These are phyloP conservation scores for Diaporthe australafricana DNA, from an alignment of 2,329 filamentous ascomycete genomes.

Conservation along the genomic window DNA sequence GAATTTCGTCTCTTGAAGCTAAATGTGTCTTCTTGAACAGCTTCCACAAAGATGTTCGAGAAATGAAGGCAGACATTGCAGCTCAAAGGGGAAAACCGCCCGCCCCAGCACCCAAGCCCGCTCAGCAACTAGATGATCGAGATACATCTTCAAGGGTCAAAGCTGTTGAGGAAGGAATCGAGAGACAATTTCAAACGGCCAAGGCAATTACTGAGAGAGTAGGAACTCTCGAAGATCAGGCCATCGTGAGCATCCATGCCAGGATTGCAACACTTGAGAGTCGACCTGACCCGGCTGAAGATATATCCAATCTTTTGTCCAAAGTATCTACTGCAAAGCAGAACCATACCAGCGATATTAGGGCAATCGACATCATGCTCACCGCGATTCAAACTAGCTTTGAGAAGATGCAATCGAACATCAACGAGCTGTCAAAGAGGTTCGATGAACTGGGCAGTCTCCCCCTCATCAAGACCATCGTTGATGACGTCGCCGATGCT, in stretches of 20 bases:
- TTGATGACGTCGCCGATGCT: not conserved
- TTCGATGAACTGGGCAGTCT: not conserved
- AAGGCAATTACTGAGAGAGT: not conserved
- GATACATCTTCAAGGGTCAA: not conserved
- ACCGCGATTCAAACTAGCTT: not conserved
- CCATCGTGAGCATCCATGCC: not conserved
- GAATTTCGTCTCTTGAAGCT: not conserved
- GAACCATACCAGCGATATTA: not conserved
- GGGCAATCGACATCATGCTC: not conserved
- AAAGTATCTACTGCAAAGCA: not conserved
- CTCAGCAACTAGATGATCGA: not conserved
- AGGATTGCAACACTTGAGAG: conserved; percentile 1
- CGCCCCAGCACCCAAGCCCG: not conserved
- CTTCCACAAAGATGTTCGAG: not conserved
- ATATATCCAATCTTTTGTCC: no score
- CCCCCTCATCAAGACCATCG: not conserved
- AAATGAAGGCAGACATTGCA: not conserved
- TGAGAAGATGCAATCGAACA: no score
- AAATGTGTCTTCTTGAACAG: not conserved
- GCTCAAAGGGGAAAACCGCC: not conserved
- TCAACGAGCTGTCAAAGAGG: not conserved
- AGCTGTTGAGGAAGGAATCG: not conserved
- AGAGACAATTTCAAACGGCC: not conserved
- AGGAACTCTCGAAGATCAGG: not conserved
- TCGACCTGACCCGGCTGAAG: not conserved